Base-by-base conservation (phyloP, 169 alveolate genomes). In the Plasmodium blacklocki region DNA sequence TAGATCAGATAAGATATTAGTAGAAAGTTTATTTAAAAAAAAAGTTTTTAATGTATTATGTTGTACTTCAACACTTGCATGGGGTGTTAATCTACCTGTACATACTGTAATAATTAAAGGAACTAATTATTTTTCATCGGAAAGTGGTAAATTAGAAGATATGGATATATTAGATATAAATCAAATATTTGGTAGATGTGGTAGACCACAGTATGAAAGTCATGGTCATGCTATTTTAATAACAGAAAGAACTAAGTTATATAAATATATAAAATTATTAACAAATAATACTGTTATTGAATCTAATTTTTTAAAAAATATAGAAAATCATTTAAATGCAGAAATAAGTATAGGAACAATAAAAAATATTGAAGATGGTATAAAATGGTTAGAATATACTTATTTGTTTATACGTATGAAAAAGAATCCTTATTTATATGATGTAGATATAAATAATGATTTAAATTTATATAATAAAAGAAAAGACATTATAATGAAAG, bases 31-130 rank as follows among this genome's bases (percentile, higher is more conserved):
- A 89, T 99, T 99, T 94, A 97, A 97, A 64, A 98, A 97, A 83
- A 97, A 98, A 63, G 98, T 96, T 62, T 94, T 98, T 45, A 96
- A 97, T 93, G 99, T 99, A 29, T 93, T 99, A 74, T 98, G 98
- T 58, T 97, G 99, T 21, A 99, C 99, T 0, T 98, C 99, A 1
- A 99, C 99, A 11, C 92, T 99, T 86, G 99, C 99, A n/a, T 99
- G 99, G 99, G 99, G 99, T 49, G 99, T 99, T 9, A 99, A 99
- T 94, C 91, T 99, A 75, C 99, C 99, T 3, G 99, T 99, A 0
- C 99, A 98, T 92, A 97, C 99, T 50, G 99, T 98, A 26, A 97
- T 99, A 5, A 98, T 99, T 60, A 98, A 98, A 95, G 99, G 99
- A n/a, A 99, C 99, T 4, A 97, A 98, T 94, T 96, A 97, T 47